Evolutionary conservation across 164 flowering plant genomes (phyloP).

Genomic region (Chimonanthus praecox): DNA sequence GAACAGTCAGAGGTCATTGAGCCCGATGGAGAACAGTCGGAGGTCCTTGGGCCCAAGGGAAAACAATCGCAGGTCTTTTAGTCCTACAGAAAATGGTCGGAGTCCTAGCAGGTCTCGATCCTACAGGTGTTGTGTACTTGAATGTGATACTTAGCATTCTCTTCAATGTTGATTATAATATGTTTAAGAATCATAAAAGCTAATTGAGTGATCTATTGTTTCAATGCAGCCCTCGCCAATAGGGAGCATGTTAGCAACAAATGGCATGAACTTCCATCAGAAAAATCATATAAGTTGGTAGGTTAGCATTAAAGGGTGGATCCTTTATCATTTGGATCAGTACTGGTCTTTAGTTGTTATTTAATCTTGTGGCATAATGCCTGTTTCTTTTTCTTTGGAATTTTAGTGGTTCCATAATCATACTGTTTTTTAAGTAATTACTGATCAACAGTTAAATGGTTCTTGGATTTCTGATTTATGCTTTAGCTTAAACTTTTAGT

Average conservation of each 20-base stretch:
- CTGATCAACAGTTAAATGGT: no score
- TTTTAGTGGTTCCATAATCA: no score
- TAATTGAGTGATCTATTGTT: background rate
- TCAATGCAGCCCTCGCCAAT: background rate
- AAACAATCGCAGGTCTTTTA: background rate
- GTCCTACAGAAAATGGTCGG: background rate
- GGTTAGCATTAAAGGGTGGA: background rate
- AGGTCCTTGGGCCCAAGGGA: background rate
- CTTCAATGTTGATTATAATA: background rate
- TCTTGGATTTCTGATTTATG: no score
- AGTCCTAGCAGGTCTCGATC: conserved; percentile 25
- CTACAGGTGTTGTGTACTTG: background rate
- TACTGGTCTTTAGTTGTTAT: background rate
- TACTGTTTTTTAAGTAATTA: no score
- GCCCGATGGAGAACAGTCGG: background rate
- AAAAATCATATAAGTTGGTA: background rate
- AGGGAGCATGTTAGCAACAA: background rate
- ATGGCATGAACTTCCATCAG: background rate
- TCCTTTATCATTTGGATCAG: background rate
- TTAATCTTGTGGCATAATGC: no score
- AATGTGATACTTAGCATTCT: background rate
- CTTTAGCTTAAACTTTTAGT: no score
- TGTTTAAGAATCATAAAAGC: background rate
- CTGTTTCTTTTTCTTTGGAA: no score
- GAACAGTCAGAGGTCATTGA: background rate